Evolutionary conservation across 257 asterid genomes (phyloP), one percentile per base, ranked within the genome.

Genomic region (Thymus mandschuricus): DNA sequence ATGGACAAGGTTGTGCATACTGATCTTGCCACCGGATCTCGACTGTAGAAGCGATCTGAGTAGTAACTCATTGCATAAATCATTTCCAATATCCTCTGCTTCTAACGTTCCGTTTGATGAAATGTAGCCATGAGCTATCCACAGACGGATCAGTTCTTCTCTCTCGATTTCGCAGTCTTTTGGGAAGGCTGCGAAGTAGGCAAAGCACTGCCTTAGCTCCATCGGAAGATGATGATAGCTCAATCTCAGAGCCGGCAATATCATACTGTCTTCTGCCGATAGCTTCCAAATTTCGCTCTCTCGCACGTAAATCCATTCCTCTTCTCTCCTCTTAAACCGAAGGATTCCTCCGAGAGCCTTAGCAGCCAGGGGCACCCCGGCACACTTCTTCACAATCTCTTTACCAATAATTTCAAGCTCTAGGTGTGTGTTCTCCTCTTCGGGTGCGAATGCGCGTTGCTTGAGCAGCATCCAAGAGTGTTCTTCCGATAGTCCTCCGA

Each of bases 181-280:
- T 0, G 75, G 81, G 51, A 75, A 81, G 43, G 43, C 43, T 38
- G 43, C 43, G 6, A 38, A 38, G 43, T 38, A 38, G 6, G 43
- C 43, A 38, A 38, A 38, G 43, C 43, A 38, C 6, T 6, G 43
- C 6, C 43, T 38, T 6, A 38, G 6, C 43, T 38, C 43, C 43
- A 38, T n/a, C 15, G 81, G 76, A 43, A 80, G 81, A 30, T 80
- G 78, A 46, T 72, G 78, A 64, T 80, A 81, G 63, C 87, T 76
- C 56, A 78, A 71, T 13, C 66, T 55, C 68, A 83, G 40, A 15
- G 82, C 65, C 12, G 78, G 78, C 57, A 72, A 4, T 21, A 78
- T 49, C 58, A n/a, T n/a, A n/a, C n/a, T n/a, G n/a, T n/a, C n/a
- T n/a, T n/a, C n/a, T n/a, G n/a, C n/a, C n/a, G n/a, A n/a, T n/a